Base-by-base conservation (phyloP, 2,329 filamentous ascomycete genomes). In the Colletotrichum liaoningense region DNA sequence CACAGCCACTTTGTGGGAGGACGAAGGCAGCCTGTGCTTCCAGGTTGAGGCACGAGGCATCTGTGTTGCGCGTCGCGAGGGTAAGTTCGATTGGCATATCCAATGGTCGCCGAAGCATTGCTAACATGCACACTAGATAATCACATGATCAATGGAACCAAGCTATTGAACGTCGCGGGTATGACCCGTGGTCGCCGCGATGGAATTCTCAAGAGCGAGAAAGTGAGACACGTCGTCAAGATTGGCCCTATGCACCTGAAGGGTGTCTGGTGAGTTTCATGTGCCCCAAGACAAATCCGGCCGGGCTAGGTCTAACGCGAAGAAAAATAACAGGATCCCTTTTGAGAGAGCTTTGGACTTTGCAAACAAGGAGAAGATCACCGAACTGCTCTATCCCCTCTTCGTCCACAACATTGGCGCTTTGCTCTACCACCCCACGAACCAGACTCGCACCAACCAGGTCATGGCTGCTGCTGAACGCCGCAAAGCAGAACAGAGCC, bases 331-430 rank as follows among this genome's bases (percentile, higher is more conserved):
- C 78, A 98, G 95, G 95, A 99, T 99, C 79, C 97, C 97, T 2
- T 98, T 97, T 79, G 97, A 98, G 78, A 93, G 97, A 77, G 97
- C 97, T n/a, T 86, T 99, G 67, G 97, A 98, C 79, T 98, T 99
- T 81, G 97, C 97, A 76, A 99, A 99, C 87, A 98, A 98, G 88
- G 97, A 99, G 84, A 98, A 98, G 86, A 99, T 98, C 76, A 98
- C 97, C 0, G 96, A 98, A 84, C 87, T 95, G 60, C 86, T 98
- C 67, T 99, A 98, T 83, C 97, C 97, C 65, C 88, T 99, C 62
- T 99, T 99, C 82, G 97, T 98, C 52, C 95, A 98, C 84, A 97
- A 98, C 84, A 98, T 98, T 81, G 95, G 95, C 73, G 93, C 95
- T 71, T 88, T 98, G 76, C 89, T 98, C 63, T 98, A 98, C 83